Percentiles rank a stretch among this genome's conserved stretches.
phyloP scores from a whole-genome alignment of 495 filamentous ascomycete species.

The Neurospora sp. region DNA sequence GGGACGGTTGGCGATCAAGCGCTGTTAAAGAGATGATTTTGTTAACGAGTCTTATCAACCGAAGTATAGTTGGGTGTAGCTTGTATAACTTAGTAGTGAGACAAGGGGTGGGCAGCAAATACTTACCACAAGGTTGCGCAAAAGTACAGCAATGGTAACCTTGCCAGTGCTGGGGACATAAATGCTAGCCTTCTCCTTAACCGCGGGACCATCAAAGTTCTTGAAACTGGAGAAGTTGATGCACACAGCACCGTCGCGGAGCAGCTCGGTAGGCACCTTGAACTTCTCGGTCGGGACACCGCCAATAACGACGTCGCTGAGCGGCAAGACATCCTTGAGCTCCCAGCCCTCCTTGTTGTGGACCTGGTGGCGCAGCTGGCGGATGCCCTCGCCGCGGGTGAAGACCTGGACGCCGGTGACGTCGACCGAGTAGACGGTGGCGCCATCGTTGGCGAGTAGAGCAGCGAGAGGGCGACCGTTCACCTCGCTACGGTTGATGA shows the following conservation, averaged over 20 bases:
- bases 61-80: background rate
- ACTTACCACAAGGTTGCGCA: constrained; percentile 80
- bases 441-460: constrained; percentile 90
- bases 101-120: background rate
- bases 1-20: constrained; percentile 32
- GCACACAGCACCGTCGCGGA: constrained; percentile 85
- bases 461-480: constrained; percentile 92
- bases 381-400: constrained; percentile 74
- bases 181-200: constrained; percentile 92
- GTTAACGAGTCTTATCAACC: background rate
- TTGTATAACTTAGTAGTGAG: background rate
- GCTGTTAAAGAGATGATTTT: constrained; percentile 10
- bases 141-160: constrained; percentile 86
- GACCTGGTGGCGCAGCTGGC: constrained; percentile 73
- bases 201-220: constrained; percentile 73
- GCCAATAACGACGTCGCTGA: constrained; percentile 88
- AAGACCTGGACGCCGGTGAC: constrained; percentile 87
- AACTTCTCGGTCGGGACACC: constrained; percentile 80
- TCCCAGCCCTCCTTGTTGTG: constrained; percentile 63
- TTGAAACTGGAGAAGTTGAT: constrained; percentile 96
- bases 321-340: constrained; percentile 67
- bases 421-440: constrained; percentile 90
- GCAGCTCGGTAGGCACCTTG: constrained; percentile 74
- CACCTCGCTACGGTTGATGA: constrained; percentile 92
- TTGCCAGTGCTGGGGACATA: constrained; percentile 96